A percentile compares a stretch with the other conserved stretches of the same genome.
These are phyloP conservation scores for Leccinum angustisporum DNA, from an alignment of 1,284 basidiomycete species.

Conservation along the genomic window DNA sequence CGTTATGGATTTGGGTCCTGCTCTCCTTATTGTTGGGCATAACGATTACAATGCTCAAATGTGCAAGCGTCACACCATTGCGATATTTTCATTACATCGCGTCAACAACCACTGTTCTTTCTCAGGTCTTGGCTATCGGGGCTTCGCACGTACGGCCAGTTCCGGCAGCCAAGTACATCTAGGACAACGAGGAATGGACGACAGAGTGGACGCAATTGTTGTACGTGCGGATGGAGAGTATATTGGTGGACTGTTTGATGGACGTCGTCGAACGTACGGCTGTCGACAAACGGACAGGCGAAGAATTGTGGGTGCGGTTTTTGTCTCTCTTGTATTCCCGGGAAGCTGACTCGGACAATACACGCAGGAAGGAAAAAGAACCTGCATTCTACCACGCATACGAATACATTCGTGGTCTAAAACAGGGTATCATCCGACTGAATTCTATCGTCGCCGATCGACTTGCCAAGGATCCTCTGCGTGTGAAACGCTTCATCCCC, in stretches of 20 bases:
- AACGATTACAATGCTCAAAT: slow-evolving; percentile 85
- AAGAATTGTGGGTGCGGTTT: slow-evolving; percentile 49
- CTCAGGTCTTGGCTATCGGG: slow-evolving; percentile 54
- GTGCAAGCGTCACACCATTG: slow-evolving; percentile 66
- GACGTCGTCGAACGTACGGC: slow-evolving; percentile 70
- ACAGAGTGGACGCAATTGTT: slow-evolving; percentile 81
- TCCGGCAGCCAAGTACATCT: slow-evolving; percentile 63
- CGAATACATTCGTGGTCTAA: slow-evolving; percentile 93
- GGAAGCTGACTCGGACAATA: not conserved
- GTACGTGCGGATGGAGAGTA: slow-evolving; percentile 79
- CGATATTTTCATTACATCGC: slow-evolving; percentile 44
- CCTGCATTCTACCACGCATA: slow-evolving; percentile 92
- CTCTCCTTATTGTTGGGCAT: slow-evolving; percentile 77
- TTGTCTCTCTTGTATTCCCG: not conserved
- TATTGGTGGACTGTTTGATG: slow-evolving; percentile 84
- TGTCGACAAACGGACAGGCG: slow-evolving; percentile 54
- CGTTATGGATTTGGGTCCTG: slow-evolving; percentile 91
- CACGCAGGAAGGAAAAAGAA: slow-evolving; percentile 73
- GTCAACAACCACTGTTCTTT: slow-evolving; percentile 45
- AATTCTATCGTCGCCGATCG: slow-evolving; percentile 82
- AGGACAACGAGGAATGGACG: slow-evolving; percentile 60
- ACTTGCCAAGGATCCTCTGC: slow-evolving; percentile 75
- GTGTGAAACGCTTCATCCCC: slow-evolving; percentile 81
- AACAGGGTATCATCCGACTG: slow-evolving; percentile 87
- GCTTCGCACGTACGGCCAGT: slow-evolving; percentile 58